Evolutionary conservation across 306 rosid species (phyloP).

Genomic region (Prunus armeniaca): DNA sequence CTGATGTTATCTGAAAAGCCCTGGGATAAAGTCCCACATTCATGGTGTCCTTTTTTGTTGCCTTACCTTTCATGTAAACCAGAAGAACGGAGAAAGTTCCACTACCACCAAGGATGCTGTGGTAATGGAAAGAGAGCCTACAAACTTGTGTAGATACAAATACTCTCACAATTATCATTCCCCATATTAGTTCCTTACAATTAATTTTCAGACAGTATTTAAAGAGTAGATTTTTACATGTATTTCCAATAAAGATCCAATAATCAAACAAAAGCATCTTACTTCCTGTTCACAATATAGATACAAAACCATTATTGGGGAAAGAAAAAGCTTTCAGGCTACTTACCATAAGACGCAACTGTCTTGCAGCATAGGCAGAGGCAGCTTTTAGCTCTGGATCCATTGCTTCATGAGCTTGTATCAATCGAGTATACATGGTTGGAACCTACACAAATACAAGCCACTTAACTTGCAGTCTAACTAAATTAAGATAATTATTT

Average conservation of each 20-base stretch:
- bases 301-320: neutral
- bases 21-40: neutral
- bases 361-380: slow-evolving; percentile 79
- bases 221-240: neutral
- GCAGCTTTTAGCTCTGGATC: slow-evolving; percentile 60
- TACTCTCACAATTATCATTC: neutral
- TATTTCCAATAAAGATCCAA: neutral
- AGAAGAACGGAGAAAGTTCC: neutral
- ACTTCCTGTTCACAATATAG: neutral
- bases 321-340: slow-evolving; percentile 1
- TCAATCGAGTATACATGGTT: slow-evolving; percentile 74
- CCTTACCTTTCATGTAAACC: neutral
- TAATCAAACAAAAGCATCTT: neutral
- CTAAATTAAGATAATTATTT: neutral
- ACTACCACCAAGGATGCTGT: neutral
- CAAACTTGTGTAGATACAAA: neutral
- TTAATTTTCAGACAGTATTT: neutral
- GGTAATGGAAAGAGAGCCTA: neutral
- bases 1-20: neutral
- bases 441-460: slow-evolving; percentile 67
- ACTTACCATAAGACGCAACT: slow-evolving; percentile 93
- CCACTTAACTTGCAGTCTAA: slow-evolving; percentile 11
- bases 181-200: neutral
- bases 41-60: neutral
- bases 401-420: slow-evolving; percentile 89